Conservation (phyloP, 768 basidiomycete genomes). For the Naganishia kalamii region DNA sequence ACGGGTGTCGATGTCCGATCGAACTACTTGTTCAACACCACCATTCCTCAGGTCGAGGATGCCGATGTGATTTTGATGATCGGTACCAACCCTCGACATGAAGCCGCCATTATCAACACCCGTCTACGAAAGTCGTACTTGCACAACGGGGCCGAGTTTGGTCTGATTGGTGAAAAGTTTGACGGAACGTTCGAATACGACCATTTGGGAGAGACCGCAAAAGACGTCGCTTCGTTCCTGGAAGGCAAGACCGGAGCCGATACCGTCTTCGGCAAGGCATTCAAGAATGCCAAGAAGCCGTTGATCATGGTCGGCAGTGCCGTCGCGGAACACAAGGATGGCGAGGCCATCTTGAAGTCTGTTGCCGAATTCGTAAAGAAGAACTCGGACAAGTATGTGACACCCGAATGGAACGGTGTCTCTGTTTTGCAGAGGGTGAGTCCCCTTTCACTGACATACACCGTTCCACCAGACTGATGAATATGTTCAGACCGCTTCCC, state of each 20-base stretch:
- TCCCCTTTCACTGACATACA: not conserved
- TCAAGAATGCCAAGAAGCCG: slow-evolving; percentile 81
- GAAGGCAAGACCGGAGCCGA: slow-evolving; percentile 56
- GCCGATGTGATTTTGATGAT: slow-evolving; percentile 90
- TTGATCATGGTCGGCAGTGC: slow-evolving; percentile 88
- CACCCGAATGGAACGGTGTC: slow-evolving; percentile 92
- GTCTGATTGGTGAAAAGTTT: slow-evolving; percentile 79
- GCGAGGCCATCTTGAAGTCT: slow-evolving; percentile 65
- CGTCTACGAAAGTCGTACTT: slow-evolving; percentile 93
- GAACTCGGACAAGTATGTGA: slow-evolving; percentile 68
- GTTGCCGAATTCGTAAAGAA: slow-evolving; percentile 72
- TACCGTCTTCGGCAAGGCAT: slow-evolving; percentile 68
- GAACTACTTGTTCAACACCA: slow-evolving; percentile 93
- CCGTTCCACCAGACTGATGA: not conserved
- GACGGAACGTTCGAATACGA: slow-evolving; percentile 92
- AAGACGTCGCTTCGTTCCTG: slow-evolving; percentile 66
- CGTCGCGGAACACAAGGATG: slow-evolving; percentile 76
- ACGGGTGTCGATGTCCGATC: slow-evolving; percentile 85
- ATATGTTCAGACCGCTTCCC: slow-evolving; percentile 67
- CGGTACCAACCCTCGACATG: slow-evolving; percentile 94
- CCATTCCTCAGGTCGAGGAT: slow-evolving; percentile 79
- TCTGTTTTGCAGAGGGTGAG: slow-evolving; percentile 82
- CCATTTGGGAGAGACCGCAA: slow-evolving; percentile 70
- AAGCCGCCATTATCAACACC: slow-evolving; percentile 93
- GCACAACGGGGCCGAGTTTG: slow-evolving; percentile 76